Evolutionary conservation across 805 yeast genomes (phyloP), one percentile per base, ranked within the genome.

Genomic region (Candida hispaniensis): DNA sequence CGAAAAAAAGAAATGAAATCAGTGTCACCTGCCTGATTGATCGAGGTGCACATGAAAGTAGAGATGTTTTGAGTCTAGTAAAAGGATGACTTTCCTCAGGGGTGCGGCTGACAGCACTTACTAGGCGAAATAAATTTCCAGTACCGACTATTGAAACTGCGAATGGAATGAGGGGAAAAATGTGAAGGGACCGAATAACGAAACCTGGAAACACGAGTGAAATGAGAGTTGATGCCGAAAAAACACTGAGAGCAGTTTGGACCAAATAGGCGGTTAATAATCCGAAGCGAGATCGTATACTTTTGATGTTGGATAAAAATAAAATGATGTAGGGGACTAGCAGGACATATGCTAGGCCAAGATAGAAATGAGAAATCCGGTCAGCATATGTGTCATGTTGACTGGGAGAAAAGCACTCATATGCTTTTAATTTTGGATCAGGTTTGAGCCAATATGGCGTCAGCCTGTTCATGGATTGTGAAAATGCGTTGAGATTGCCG

Each of bases 51-150:
- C 60, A 52, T 13, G 54, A 47, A 3, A 56, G 47, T 12, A 62
- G 47, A 0, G 67, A 63, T 22, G 55, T 49, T 4, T 62, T 48
- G 12, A 68, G 42, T 21, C 66, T 57, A 1, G 55, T 44, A 6
- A 59, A 46, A 3, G 66, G 56, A 2, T 70, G 50, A 26, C 58
- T 48, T 39, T 67, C 72, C 9, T 59, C 64, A 6, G 68, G 60
- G 2, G 62, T 55, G 14, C 53, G 48, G 1, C 66, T 53, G 2
- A 67, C 50, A 4, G 66, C 47, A 9, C 56, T 50, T 14, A 67
- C 51, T 18, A 71, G 46, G 36, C 73, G 56, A 26, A 68, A 63
- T 59, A 60, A 61, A 44, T 68, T 69, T 41, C 69, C 74, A 11
- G 61, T 50, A 7, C 66, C 62, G 7, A 67, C 58, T 12, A 66